phyloP scores from a whole-genome alignment of 768 basidiomycete genomes.

The Tylopilus vinaceipallidus region DNA sequence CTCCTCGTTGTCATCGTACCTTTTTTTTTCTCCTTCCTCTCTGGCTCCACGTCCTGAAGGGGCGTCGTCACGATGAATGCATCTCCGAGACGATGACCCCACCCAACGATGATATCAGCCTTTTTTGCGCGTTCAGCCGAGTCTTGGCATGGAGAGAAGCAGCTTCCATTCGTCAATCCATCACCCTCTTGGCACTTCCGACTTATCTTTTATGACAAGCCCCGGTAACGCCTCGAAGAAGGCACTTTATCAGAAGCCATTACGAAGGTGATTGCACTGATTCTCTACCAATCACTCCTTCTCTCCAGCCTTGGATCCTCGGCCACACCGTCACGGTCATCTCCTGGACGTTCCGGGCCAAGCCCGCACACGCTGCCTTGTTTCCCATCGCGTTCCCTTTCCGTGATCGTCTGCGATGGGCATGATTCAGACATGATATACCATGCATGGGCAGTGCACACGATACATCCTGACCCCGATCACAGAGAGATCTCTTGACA shows the following conservation, averaged over 20 bases:
- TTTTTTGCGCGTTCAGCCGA: too few relatives aligned
- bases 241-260: slow-evolving; percentile 13
- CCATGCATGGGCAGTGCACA: neutral
- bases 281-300: neutral
- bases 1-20: neutral
- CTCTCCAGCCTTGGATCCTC: neutral
- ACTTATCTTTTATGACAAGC: slow-evolving; percentile 6
- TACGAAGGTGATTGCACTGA: neutral
- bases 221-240: slow-evolving; percentile 7
- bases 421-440: slow-evolving; percentile 1
- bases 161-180: slow-evolving; percentile 19
- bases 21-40: neutral
- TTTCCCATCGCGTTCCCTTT: neutral
- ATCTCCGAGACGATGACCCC: neutral
- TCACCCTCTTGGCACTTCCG: slow-evolving; percentile 7
- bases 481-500: neutral
- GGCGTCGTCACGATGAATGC: slow-evolving; percentile 1
- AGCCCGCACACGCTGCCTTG: neutral
- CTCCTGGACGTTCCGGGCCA: neutral
- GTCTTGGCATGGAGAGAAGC: too few relatives aligned
- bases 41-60: neutral
- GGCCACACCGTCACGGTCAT: neutral
- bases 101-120: neutral
- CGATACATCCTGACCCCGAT: slow-evolving; percentile 2
- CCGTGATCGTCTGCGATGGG: neutral